A percentile compares a stretch with the other conserved stretches of the same genome.
Conservation (phyloP, 2,329 filamentous ascomycete genomes). For the Epichloe elymi region DNA sequence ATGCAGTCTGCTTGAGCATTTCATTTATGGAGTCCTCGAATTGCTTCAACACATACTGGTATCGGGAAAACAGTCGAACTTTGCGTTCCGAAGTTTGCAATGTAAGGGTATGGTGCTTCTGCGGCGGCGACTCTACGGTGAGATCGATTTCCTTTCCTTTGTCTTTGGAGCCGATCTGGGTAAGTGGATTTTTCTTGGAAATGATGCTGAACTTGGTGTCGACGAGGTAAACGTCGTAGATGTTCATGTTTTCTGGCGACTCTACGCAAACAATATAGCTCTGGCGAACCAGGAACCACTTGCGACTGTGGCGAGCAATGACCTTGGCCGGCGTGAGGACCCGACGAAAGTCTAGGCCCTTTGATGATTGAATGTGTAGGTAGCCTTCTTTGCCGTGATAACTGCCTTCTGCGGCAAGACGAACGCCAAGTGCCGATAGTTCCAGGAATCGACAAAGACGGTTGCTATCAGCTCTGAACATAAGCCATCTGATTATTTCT, state of each 20-base stretch:
- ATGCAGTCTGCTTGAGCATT: constrained; percentile 73
- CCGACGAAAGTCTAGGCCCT: constrained; percentile 74
- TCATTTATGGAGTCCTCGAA: constrained; percentile 86
- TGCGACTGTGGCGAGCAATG: constrained; percentile 72
- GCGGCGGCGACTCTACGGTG: constrained; percentile 21
- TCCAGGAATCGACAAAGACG: constrained; percentile 92
- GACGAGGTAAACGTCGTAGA: constrained; percentile 96
- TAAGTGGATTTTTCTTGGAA: constrained; percentile 50
- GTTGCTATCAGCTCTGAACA: constrained; percentile 93
- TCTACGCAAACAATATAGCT: constrained; percentile 98
- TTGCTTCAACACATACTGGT: constrained; percentile 77
- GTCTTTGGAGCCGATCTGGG: constrained; percentile 42
- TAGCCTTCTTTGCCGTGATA: constrained; percentile 97
- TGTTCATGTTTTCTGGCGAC: constrained; percentile 95
- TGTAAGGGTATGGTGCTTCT: constrained; percentile 71
- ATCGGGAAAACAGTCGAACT: constrained; percentile 79
- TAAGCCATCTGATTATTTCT: constrained; percentile 90
- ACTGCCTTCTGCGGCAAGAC: constrained; percentile 85
- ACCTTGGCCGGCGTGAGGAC: constrained; percentile 68
- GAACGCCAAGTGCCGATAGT: constrained; percentile 82
- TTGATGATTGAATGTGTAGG: constrained; percentile 80
- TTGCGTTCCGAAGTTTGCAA: constrained; percentile 87
- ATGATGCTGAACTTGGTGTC: constrained; percentile 78
- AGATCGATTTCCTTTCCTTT: constrained; percentile 37
- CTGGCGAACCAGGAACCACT: constrained; percentile 96